phyloP scores from a whole-genome alignment of 2,329 filamentous ascomycete genomes.

The Sporothrix schenckii region DNA sequence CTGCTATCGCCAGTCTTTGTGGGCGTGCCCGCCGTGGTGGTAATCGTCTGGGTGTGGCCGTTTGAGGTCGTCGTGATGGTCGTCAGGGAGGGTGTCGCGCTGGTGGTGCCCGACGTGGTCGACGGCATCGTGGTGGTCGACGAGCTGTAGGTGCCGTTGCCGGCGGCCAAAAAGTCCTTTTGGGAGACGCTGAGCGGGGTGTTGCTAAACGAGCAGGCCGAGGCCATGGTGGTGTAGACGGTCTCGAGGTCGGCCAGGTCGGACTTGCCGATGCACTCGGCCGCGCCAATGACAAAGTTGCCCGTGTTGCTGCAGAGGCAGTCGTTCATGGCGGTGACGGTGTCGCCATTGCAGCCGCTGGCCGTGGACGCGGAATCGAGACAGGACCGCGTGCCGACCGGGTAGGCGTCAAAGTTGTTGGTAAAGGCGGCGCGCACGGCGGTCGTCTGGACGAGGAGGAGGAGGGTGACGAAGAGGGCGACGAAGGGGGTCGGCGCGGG shows the following conservation, averaged over 20 bases:
- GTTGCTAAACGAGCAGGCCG: slow-evolving; percentile 50
- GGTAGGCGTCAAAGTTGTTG: slow-evolving; percentile 52
- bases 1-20: background rate
- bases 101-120: background rate
- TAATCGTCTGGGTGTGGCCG: slow-evolving; percentile 31
- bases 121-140: slow-evolving; percentile 21
- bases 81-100: slow-evolving; percentile 31
- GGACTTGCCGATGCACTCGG: slow-evolving; percentile 49
- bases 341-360: slow-evolving; percentile 49
- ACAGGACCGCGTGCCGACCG: slow-evolving; percentile 48
- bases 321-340: slow-evolving; percentile 48
- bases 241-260: slow-evolving; percentile 45
- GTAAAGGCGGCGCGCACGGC: slow-evolving; percentile 24
- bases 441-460: slow-evolving; percentile 19
- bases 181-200: slow-evolving; percentile 50
- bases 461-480: background rate
- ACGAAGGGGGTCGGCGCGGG: background rate
- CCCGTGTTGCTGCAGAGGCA: slow-evolving; percentile 56
- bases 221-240: slow-evolving; percentile 51
- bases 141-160: slow-evolving; percentile 31
- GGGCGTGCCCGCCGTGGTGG: slow-evolving; percentile 25
- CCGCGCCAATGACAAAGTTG: slow-evolving; percentile 53
- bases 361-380: slow-evolving; percentile 47
- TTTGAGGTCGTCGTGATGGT: slow-evolving; percentile 32
- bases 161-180: slow-evolving; percentile 48